Percentiles rank a stretch among this genome's conserved stretches.
These are phyloP conservation scores for Puccinia hordei DNA, from an alignment of 1,284 basidiomycete species.

Conservation along the genomic window DNA sequence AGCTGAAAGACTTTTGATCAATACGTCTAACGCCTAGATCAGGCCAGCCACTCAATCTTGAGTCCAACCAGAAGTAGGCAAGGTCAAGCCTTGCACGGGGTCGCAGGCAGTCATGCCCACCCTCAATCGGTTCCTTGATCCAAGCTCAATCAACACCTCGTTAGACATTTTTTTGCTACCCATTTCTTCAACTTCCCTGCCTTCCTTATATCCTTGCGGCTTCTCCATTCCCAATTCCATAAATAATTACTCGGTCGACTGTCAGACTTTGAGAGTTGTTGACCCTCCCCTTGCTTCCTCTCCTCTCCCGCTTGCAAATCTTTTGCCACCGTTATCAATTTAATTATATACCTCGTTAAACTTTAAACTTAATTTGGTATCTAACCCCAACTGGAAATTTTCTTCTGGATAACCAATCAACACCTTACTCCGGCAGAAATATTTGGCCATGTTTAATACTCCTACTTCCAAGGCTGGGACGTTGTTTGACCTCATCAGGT, in stretches of 20 bases:
- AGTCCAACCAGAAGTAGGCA: no score
- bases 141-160: constrained; percentile 5
- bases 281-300: background rate
- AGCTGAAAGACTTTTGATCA: background rate
- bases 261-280: background rate
- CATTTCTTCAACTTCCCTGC: background rate
- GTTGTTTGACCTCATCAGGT: constrained; percentile 27
- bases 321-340: background rate
- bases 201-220: background rate
- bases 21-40: background rate
- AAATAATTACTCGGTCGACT: background rate
- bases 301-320: background rate
- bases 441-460: constrained; percentile 15
- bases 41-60: background rate
- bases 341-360: background rate
- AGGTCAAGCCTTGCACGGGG: background rate
- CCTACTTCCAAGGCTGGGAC: constrained; percentile 22
- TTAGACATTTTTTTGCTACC: background rate
- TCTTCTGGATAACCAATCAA: background rate
- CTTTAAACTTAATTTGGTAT: background rate
- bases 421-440: background rate
- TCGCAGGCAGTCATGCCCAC: background rate
- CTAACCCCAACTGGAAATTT: background rate
- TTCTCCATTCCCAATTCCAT: background rate
- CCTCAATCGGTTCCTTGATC: constrained; percentile 27